A percentile compares a stretch with the other conserved stretches of the same genome.
phyloP scores from a whole-genome alignment of 2,329 filamentous ascomycete genomes.

The Fusarium xylarioides region DNA sequence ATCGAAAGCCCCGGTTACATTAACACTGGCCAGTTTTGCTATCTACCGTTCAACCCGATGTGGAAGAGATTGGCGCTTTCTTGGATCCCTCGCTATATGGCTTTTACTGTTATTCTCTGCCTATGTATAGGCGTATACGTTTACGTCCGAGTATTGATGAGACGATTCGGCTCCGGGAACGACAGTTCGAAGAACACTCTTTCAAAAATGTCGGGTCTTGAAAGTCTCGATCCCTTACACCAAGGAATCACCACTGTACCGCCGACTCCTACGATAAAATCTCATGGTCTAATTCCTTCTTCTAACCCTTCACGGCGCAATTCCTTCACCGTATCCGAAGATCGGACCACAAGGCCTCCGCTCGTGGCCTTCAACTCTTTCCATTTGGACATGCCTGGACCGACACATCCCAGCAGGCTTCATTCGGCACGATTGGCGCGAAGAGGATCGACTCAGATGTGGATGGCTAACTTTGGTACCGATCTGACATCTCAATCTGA shows the following conservation, averaged over 20 bases:
- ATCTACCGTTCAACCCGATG: constrained; percentile 70
- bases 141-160: constrained; percentile 64
- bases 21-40: constrained; percentile 74
- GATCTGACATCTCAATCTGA: constrained; percentile 15
- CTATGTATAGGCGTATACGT: constrained; percentile 76
- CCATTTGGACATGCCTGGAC: constrained; percentile 9
- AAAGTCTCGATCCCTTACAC: constrained; percentile 9
- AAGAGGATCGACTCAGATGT: constrained; percentile 31
- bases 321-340: constrained; percentile 8
- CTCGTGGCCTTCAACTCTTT: constrained; percentile 31
- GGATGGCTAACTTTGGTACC: constrained; percentile 26
- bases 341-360: constrained; percentile 18
- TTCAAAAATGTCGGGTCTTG: constrained; percentile 19
- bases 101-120: constrained; percentile 69
- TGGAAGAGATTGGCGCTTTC: constrained; percentile 75
- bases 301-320: constrained; percentile 33
- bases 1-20: constrained; percentile 66
- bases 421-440: constrained; percentile 21
- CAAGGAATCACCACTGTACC: constrained; percentile 30
- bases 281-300: constrained; percentile 47
- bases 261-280: constrained; percentile 45
- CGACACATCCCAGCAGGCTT: constrained; percentile 12
- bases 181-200: constrained; percentile 23
- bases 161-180: constrained; percentile 46
- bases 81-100: constrained; percentile 79